phyloP scores from a whole-genome alignment of 176 grass and related monocot species.

The Luzula sylvatica region DNA sequence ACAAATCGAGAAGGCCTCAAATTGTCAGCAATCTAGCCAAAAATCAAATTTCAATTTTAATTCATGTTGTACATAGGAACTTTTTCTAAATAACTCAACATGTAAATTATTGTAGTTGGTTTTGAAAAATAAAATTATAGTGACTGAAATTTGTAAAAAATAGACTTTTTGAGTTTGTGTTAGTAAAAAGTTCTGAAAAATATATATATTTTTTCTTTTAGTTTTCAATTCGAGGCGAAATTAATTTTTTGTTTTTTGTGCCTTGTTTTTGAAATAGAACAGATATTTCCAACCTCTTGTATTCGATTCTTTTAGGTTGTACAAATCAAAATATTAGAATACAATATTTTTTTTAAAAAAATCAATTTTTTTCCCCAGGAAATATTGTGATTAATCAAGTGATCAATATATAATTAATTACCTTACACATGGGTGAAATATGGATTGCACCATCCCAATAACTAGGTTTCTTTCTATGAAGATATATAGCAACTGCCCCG shows the following conservation, averaged over 20 bases:
- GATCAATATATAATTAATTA: background rate
- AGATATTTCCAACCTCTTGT: background rate
- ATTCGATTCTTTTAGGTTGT: background rate
- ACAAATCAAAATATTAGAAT: background rate
- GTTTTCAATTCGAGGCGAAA: too few relatives aligned
- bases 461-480: conserved; percentile 52
- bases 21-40: conserved; percentile 42
- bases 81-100: too few relatives aligned
- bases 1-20: conserved; percentile 51
- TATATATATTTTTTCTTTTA: too few relatives aligned
- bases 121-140: background rate
- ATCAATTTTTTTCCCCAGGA: background rate
- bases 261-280: too few relatives aligned
- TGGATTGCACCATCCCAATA: conserved; percentile 61
- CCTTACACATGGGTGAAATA: conserved; percentile 87
- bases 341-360: background rate
- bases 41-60: too few relatives aligned
- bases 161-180: too few relatives aligned
- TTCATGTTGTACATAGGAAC: too few relatives aligned
- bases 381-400: too few relatives aligned
- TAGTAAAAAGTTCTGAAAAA: background rate
- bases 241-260: too few relatives aligned
- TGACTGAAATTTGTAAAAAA: background rate
- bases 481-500: conserved; percentile 47
- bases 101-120: too few relatives aligned